Evolutionary conservation across 176 grass and related monocot species (phyloP), one percentile per base, ranked within the genome.

Genomic region (Bolboschoenus planiculmis): DNA sequence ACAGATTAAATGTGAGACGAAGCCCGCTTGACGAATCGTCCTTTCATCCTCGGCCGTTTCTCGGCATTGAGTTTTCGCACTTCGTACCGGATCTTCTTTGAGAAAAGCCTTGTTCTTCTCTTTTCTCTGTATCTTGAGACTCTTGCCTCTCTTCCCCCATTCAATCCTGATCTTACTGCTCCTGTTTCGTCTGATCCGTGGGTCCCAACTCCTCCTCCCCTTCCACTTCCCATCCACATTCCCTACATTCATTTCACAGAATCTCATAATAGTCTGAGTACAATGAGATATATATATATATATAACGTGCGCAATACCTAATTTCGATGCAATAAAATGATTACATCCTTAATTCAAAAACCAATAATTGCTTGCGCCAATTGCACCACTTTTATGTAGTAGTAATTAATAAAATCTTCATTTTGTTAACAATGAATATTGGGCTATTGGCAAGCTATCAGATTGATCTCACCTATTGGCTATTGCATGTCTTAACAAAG

Each of bases 61-160:
- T 99, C 92, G 1, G 96, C 96, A 79, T 99, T 99, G 33, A 99
- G 92, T 83, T 95, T 99, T 31, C 96, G 86, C 87, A 99, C 96
- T 87, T 99, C 92, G 84, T 99, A 99, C 71, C 96, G 87, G 47
- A 99, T 99, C 89, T 99, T 99, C 91, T 99, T 99, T 3, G 96
- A 87, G 84, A 95, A 99, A 83, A 99, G 88, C 87, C 96, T 71
- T 77, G 92, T 93, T 55, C 92, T 90, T 86, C 96, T 89, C 91
- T 99, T 99, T 90, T 99, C 96, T 84, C 92, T 78, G 86, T 99
- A 99, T 60, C 96, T 78, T 10, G 89, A 85, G 56, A 95, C 96
- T 67, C 89, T 87, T 21, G 89, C 96, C 82, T 89, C 92, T 74
- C 96, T 76, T 70, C 86, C 85, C 14, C 73, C 84, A 31, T 81